Percentiles rank a stretch among this genome's conserved stretches.
phyloP scores from a whole-genome alignment of 805 yeast genomes.

The Lachancea dasiensis region DNA sequence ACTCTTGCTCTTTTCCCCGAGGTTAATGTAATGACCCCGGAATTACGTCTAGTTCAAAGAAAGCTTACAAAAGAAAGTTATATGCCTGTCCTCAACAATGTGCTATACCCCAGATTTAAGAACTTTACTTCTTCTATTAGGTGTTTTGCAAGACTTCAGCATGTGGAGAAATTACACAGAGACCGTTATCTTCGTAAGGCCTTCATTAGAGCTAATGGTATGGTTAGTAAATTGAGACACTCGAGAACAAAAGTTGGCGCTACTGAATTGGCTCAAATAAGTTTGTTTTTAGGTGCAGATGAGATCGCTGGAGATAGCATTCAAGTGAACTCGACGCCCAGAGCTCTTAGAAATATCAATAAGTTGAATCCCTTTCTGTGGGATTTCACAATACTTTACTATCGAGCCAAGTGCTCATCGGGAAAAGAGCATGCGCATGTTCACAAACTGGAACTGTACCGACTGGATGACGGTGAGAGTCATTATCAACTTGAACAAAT shows the following conservation, averaged over 20 bases:
- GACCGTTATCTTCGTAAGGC: slow-evolving; percentile 24
- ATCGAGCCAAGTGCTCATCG: slow-evolving; percentile 25
- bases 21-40: slow-evolving; percentile 60
- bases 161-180: slow-evolving; percentile 24
- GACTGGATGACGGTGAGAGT: neutral
- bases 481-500: slow-evolving; percentile 28
- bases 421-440: slow-evolving; percentile 16
- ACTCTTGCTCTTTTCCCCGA: slow-evolving; percentile 83
- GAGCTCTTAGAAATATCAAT: neutral
- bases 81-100: slow-evolving; percentile 52
- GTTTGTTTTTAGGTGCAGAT: slow-evolving; percentile 9
- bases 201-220: slow-evolving; percentile 14
- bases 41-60: slow-evolving; percentile 43
- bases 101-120: slow-evolving; percentile 74
- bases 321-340: neutral
- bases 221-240: slow-evolving; percentile 3
- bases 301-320: slow-evolving; percentile 3
- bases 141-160: slow-evolving; percentile 25
- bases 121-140: slow-evolving; percentile 47
- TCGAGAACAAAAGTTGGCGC: neutral
- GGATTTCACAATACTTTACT: slow-evolving; percentile 36
- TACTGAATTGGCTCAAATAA: slow-evolving; percentile 13
- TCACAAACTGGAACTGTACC: slow-evolving; percentile 12
- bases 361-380: slow-evolving; percentile 23
- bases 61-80: slow-evolving; percentile 46